Evolutionary conservation across 441 rosid species (phyloP), one percentile per base, ranked within the genome.

Genomic region (Euphorbia celastroides): DNA sequence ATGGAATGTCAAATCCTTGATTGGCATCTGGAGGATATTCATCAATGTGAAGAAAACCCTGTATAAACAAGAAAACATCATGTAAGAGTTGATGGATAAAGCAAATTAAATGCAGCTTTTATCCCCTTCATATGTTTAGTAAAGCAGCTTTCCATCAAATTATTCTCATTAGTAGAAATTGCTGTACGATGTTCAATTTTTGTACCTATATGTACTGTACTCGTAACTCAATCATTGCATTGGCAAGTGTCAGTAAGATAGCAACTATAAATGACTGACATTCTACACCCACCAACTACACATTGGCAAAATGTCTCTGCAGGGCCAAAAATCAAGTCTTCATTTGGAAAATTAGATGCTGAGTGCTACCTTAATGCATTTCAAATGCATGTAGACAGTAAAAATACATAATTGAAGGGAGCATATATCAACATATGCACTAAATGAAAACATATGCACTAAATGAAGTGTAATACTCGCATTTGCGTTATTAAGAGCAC

Each of bases 1-100:
- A 86, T 57, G 98, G 98, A 73, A 94, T 92, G 77, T 94, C 97
- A 67, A 84, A 92, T 74, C 99, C 97, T 83, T 92, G 97, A 79
- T 92, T 92, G 71, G 98, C 99, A 88, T 92, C 97, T 5, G 99
- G 97, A 57, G 97, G 95, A 79, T 94, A 92, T 69, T 92, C 98
- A 81, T 90, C 95, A 54, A 92, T 87, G 77, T 88, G 98, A 64
- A 94, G 78, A 74, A 92, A 94, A 12, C 99, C 98, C 96, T 92
- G 74, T 64, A 57, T 58, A 63, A 16, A 63, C n/a, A n/a, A n/a
- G n/a, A n/a, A n/a, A n/a, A n/a, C 68, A 77, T 19, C 34, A 61
- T 67, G 16, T 6, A 70, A 62, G 51, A 66, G 72, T 36, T 52
- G 50, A 67, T 70, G 57, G 68, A 75, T n/a, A n/a, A n/a, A 2